Base-by-base conservation (phyloP, 768 basidiomycete genomes). In the Termitomyces sp. region DNA sequence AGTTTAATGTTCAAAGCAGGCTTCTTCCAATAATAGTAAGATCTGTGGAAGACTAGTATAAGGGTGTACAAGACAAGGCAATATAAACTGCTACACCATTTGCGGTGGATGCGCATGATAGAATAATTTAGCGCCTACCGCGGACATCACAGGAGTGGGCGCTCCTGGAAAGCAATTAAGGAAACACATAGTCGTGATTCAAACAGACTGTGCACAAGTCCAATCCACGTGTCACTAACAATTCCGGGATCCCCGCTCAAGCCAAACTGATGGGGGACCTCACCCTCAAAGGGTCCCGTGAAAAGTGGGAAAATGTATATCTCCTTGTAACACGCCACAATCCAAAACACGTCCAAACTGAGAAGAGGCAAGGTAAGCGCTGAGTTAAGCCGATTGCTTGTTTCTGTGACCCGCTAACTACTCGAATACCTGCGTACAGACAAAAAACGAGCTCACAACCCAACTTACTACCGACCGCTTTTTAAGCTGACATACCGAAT, bases 221-320 rank as follows among this genome's bases (percentile, higher is more conserved):
- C 61, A 63, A 53, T 20, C 53, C 61, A 52, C 60, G 60, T 57
- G 54, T 49, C 45, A 42, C 51, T 42, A 31, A 56, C 32, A 55
- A 48, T 20, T 63, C 64, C 64, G 63, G 61, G n/a, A 48, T 60
- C 46, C 57, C 66, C 63, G 59, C 59, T 48, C 61, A 63, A 64
- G 57, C 56, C 60, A 66, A 64, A 48, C 59, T 63, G 63, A 66
- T 61, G 55, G 57, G 60, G 9, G 31, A 25, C 25, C 25, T 57
- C 60, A 54, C 49, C 29, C 37, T 25, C 25, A 25, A 36, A 25
- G 31, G 56, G 68, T 70, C 69, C 71, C 72, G 71, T 63, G 65
- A 62, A 71, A 70, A 65, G 8, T 69, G 71, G 69, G 60, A 69
- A 63, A 59, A 25, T 38, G 52, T 56, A 34, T 63, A 65, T 64